Evolutionary conservation across 1,284 basidiomycete species (phyloP).

Genomic region (Microbotryum saponariae): DNA sequence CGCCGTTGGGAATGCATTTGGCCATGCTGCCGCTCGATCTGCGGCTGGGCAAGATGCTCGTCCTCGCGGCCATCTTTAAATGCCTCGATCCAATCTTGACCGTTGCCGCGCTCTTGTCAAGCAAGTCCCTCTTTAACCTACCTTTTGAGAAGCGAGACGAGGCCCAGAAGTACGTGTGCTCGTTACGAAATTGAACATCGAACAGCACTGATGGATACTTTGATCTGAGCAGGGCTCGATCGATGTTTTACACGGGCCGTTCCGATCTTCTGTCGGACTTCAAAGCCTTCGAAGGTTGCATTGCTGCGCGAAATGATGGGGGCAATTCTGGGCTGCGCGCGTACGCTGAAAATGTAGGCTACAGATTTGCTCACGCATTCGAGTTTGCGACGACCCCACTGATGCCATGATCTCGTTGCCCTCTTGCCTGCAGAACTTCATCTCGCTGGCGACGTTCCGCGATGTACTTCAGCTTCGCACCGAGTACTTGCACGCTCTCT

Average conservation of each 20-base stretch:
- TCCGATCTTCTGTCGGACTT: conserved; percentile 82
- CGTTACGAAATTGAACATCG: not conserved
- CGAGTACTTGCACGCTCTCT: conserved; percentile 67
- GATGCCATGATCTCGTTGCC: not conserved
- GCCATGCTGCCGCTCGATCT: conserved; percentile 78
- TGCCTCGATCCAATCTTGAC: conserved; percentile 68
- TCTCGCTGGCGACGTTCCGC: conserved; percentile 64
- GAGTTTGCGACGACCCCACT: not conserved
- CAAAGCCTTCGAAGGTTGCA: conserved; percentile 64
- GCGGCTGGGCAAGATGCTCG: conserved; percentile 88
- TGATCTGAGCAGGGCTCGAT: conserved; percentile 52
- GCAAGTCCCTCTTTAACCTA: conserved; percentile 74
- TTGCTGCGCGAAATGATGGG: conserved; percentile 51
- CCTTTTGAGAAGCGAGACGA: conserved; percentile 78
- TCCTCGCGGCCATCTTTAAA: conserved; percentile 69
- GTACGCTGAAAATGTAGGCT: conserved; percentile 65
- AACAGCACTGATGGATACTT: conserved; percentile 1
- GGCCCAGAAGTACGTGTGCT: conserved; percentile 52
- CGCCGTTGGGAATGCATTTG: conserved; percentile 75
- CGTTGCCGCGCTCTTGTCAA: conserved; percentile 72
- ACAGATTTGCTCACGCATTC: not conserved
- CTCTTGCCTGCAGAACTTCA: conserved; percentile 58
- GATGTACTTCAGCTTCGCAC: conserved; percentile 71
- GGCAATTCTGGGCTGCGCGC: conserved; percentile 49
- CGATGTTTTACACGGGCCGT: conserved; percentile 59